Conservation (phyloP, 768 basidiomycete genomes). For the Boletus sp. region DNA sequence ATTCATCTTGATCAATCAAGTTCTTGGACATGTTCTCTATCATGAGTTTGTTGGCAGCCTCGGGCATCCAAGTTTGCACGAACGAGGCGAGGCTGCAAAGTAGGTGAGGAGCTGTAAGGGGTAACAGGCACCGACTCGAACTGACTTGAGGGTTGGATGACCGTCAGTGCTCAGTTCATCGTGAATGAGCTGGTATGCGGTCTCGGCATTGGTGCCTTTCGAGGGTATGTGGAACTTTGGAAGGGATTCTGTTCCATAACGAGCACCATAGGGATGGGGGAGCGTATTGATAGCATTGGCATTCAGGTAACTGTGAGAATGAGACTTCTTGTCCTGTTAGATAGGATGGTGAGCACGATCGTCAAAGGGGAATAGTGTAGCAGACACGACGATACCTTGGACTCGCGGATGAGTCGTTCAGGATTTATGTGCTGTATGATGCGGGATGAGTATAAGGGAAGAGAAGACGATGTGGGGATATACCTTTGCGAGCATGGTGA, state of each 20-base stretch:
- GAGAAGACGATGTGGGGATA: background rate
- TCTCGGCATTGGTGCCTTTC: conserved; percentile 56
- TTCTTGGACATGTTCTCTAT: conserved; percentile 66
- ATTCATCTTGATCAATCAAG: conserved; percentile 69
- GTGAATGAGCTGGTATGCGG: conserved; percentile 56
- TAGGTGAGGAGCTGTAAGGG: background rate
- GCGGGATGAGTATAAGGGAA: background rate
- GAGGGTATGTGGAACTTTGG: conserved; percentile 68
- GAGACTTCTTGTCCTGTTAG: conserved; percentile 47
- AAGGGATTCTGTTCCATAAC: conserved; percentile 64
- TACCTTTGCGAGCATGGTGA: conserved; percentile 62
- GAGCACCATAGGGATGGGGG: conserved; percentile 53
- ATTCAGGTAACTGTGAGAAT: conserved; percentile 37
- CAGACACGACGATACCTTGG: conserved; percentile 40
- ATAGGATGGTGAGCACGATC: background rate
- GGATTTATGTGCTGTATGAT: conserved; percentile 60
- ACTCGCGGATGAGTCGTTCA: conserved; percentile 57
- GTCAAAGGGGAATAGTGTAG: background rate
- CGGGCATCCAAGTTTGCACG: conserved; percentile 65
- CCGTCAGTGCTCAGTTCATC: conserved; percentile 63
- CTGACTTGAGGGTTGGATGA: conserved; percentile 49
- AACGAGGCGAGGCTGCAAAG: conserved; percentile 54
- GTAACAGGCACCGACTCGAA: background rate
- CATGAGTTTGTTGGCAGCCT: conserved; percentile 53
- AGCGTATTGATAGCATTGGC: conserved; percentile 32